Percentiles rank a stretch among this genome's conserved stretches.
Conservation (phyloP, 352 stramenopile species). For the Pythium rishiriense region DNA sequence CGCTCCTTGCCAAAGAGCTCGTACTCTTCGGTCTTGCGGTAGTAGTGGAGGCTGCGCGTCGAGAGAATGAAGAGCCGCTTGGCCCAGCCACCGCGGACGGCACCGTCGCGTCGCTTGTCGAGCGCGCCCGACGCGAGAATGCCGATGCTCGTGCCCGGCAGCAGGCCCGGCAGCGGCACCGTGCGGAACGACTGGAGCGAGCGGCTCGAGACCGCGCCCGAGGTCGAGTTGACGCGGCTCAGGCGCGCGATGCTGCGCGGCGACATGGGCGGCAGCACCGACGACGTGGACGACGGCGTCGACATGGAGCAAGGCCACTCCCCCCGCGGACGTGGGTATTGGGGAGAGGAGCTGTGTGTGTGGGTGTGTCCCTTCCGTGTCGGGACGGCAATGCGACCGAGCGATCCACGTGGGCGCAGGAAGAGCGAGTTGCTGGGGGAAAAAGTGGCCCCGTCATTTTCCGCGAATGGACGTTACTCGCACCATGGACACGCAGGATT, state of each 20-base stretch:
- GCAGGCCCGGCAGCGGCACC: constrained; percentile 66
- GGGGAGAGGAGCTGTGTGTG: neutral
- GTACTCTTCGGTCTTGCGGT: constrained; percentile 76
- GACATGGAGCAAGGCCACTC: no score
- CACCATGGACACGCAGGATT: neutral
- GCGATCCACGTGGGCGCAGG: constrained; percentile 23
- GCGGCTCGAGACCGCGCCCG: constrained; percentile 51
- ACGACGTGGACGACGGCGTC: constrained; percentile 32
- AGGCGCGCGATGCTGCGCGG: constrained; percentile 37
- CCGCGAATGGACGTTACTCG: constrained; percentile 12
- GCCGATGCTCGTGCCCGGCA: constrained; percentile 71
- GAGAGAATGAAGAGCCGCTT: constrained; percentile 82
- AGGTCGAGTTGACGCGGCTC: constrained; percentile 60
- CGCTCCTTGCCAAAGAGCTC: constrained; percentile 87
- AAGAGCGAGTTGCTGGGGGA: neutral
- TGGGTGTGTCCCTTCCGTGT: constrained; percentile 4
- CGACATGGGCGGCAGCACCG: constrained; percentile 27
- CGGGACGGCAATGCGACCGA: constrained; percentile 15
- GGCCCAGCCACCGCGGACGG: constrained; percentile 79
- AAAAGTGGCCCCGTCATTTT: constrained; percentile 3
- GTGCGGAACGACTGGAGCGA: constrained; percentile 69
- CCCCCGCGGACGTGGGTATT: no score
- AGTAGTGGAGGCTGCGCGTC: constrained; percentile 82
- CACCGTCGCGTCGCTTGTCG: constrained; percentile 83
- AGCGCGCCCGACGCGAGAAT: constrained; percentile 75